Percentiles rank a stretch among this genome's conserved stretches.
These are phyloP conservation scores for Podaxis sp. DNA, from an alignment of 768 basidiomycete species.

Conservation along the genomic window DNA sequence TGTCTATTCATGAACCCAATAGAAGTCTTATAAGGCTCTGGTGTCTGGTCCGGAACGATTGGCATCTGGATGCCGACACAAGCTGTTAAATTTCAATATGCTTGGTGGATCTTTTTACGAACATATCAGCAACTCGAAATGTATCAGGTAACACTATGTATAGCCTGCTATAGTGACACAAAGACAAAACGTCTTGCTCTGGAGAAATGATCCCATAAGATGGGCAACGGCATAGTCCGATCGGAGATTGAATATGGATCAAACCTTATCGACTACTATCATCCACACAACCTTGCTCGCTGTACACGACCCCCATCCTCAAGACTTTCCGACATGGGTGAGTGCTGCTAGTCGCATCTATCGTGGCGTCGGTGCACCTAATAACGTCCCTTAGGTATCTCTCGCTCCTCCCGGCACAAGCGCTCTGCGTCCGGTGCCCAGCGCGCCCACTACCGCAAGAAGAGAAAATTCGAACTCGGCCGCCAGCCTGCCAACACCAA, in stretches of 20 bases:
- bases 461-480: conserved; percentile 99
- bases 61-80: too few relatives aligned
- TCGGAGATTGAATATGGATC: conserved; percentile 34
- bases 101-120: too few relatives aligned
- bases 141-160: too few relatives aligned
- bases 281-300: conserved; percentile 49
- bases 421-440: conserved; percentile 91
- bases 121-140: too few relatives aligned
- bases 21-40: too few relatives aligned
- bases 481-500: conserved; percentile 98
- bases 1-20: too few relatives aligned
- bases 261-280: conserved; percentile 52
- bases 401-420: conserved; percentile 96
- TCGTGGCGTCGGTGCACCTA: conserved; percentile 14
- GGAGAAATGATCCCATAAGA: background rate
- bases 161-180: background rate
- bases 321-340: conserved; percentile 78
- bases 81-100: too few relatives aligned
- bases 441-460: conserved; percentile 97
- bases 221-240: conserved; percentile 21
- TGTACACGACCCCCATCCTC: conserved; percentile 56
- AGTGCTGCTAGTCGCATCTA: conserved; percentile 39
- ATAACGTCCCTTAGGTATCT: conserved; percentile 70
- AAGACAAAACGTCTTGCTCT: background rate
- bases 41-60: too few relatives aligned